phyloP scores from a whole-genome alignment of 305 asterid genomes.

The Nicotiana rustica region DNA sequence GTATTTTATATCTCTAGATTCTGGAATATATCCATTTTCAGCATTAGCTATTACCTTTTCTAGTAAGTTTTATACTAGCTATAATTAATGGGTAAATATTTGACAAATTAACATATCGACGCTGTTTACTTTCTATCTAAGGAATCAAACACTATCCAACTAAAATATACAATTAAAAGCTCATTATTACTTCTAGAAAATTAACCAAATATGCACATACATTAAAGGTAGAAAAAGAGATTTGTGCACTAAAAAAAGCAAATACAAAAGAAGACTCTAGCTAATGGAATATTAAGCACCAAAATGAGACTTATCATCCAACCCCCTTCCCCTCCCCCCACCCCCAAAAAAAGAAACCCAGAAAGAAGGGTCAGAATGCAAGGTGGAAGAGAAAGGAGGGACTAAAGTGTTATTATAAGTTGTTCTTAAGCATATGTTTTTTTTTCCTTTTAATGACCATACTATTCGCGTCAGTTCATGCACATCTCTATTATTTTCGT shows the following conservation, averaged over 20 bases:
- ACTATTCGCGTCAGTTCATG: accelerated
- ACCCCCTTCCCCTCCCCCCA: too few species aligned
- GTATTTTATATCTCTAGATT: not conserved
- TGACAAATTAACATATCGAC: not conserved
- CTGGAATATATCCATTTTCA: not conserved
- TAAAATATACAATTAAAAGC: not conserved
- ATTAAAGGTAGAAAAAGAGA: not conserved
- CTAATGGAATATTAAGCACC: not conserved
- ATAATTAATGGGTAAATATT: not conserved
- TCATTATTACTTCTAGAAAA: not conserved
- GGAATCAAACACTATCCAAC: conserved; percentile 1
- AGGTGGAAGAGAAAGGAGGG: not conserved
- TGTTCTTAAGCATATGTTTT: conserved; percentile 46
- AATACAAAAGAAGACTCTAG: not conserved
- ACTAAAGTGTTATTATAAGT: not conserved
- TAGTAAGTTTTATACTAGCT: conserved; percentile 29
- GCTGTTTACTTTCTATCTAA: not conserved
- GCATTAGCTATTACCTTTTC: not conserved
- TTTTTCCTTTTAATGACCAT: conserved; percentile 55
- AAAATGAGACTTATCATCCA: too few species aligned
- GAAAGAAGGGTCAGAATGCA: not conserved
- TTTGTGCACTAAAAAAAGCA: not conserved
- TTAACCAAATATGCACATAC: not conserved
- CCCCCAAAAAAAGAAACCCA: too few species aligned
- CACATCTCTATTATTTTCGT: accelerated